A percentile compares a stretch with the other conserved stretches of the same genome.
Conservation (phyloP, 176 grass and related monocot genomes). For the Oryza brachyantha region DNA sequence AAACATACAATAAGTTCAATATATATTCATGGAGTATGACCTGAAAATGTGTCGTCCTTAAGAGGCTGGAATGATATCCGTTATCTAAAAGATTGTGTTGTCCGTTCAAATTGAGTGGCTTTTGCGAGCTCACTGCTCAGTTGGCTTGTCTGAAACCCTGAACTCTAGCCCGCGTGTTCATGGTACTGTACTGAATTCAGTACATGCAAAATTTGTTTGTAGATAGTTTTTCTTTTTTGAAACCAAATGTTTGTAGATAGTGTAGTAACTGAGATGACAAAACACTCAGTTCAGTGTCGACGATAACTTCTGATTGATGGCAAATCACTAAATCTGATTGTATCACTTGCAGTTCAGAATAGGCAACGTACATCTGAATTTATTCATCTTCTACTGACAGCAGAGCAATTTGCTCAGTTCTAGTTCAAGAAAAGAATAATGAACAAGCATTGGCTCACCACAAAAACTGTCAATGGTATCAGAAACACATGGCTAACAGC, state of each 20-base stretch:
- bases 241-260: no score
- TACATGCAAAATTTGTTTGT: background rate
- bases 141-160: background rate
- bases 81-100: no score
- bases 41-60: background rate
- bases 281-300: background rate
- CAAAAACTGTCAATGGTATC: background rate
- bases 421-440: background rate
- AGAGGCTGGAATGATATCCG: no score
- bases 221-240: no score
- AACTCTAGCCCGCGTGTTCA: background rate
- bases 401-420: background rate
- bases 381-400: background rate
- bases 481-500: background rate
- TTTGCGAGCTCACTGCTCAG: background rate
- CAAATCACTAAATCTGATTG: background rate
- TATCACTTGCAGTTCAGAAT: background rate
- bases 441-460: background rate
- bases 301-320: background rate
- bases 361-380: background rate
- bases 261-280: background rate
- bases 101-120: no score
- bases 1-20: background rate
- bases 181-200: background rate
- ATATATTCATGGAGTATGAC: background rate